Evolutionary conservation across 208 protist genomes (phyloP).

Genomic region (Wallacemonas rigidus): DNA sequence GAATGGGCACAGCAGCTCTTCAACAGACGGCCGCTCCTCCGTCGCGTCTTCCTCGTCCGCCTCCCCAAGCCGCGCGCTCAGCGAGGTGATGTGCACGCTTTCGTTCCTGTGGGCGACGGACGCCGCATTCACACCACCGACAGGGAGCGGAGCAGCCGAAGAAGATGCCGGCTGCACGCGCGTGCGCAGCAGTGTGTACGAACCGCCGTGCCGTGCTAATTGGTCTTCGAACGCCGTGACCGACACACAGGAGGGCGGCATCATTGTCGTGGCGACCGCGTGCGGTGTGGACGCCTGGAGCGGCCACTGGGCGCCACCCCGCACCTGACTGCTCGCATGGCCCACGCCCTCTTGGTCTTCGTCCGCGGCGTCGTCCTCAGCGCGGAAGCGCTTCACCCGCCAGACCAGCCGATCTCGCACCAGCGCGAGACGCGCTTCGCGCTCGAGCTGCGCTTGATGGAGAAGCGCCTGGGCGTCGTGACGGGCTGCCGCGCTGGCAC

Average conservation of each 20-base stretch:
- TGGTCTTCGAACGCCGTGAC: not conserved
- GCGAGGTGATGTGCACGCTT: not conserved
- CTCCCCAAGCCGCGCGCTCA: not conserved
- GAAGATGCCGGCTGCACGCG: not conserved
- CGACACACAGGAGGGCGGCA: not conserved
- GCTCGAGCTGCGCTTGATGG: not conserved
- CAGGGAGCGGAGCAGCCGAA: too few relatives aligned
- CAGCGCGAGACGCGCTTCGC: not conserved
- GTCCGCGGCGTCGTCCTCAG: not conserved
- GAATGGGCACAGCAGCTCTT: not conserved
- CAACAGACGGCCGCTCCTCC: not conserved
- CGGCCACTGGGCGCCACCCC: not conserved
- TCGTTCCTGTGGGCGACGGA: not conserved
- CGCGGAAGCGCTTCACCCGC: slow-evolving; percentile 4
- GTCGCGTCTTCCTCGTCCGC: not conserved
- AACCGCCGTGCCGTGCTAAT: not conserved
- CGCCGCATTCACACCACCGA: too few relatives aligned
- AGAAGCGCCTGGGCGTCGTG: not conserved
- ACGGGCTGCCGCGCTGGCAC: not conserved
- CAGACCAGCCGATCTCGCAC: slow-evolving; percentile 4
- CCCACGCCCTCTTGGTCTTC: too few relatives aligned
- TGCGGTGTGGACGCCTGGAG: not conserved
- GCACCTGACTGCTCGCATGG: too few relatives aligned
- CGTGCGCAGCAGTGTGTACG: not conserved
- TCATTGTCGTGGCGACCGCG: not conserved